These are phyloP conservation scores for Rhizopogon vinicolor DNA, from an alignment of 768 basidiomycete species.

Conservation along the genomic window DNA sequence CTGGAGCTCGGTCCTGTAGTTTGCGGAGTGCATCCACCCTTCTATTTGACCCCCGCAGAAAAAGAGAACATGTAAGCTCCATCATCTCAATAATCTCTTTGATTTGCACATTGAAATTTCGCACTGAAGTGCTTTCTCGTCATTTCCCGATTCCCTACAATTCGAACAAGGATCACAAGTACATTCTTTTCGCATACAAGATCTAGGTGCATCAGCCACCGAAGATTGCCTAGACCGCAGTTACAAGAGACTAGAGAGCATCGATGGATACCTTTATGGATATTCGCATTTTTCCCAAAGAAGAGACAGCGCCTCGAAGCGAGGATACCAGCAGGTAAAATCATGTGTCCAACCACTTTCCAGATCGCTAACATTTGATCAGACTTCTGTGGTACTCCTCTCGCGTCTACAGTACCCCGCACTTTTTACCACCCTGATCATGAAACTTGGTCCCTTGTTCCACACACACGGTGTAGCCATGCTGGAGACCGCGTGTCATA, in stretches of 20 bases:
- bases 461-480: slow-evolving; percentile 71
- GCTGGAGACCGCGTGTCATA: slow-evolving; percentile 83
- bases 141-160: slow-evolving; percentile 86
- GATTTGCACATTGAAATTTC: background rate
- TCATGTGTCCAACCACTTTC: background rate
- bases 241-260: slow-evolving; percentile 31
- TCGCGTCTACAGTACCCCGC: slow-evolving; percentile 79
- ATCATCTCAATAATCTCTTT: background rate
- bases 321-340: slow-evolving; percentile 76
- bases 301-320: slow-evolving; percentile 57
- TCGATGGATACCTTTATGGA: slow-evolving; percentile 73
- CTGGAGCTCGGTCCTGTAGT: slow-evolving; percentile 82
- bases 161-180: slow-evolving; percentile 80
- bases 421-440: slow-evolving; percentile 66
- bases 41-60: slow-evolving; percentile 61
- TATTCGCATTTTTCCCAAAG: slow-evolving; percentile 75
- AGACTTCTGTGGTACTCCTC: slow-evolving; percentile 64
- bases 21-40: slow-evolving; percentile 61
- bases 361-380: slow-evolving; percentile 1
- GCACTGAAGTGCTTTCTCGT: slow-evolving; percentile 72
- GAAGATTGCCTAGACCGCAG: slow-evolving; percentile 11
- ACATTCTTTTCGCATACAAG: slow-evolving; percentile 84
- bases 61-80: slow-evolving; percentile 78
- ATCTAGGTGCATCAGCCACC: slow-evolving; percentile 27
- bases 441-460: slow-evolving; percentile 70